phyloP scores from a whole-genome alignment of 805 yeast genomes.

The Brettanomyces sp. region DNA sequence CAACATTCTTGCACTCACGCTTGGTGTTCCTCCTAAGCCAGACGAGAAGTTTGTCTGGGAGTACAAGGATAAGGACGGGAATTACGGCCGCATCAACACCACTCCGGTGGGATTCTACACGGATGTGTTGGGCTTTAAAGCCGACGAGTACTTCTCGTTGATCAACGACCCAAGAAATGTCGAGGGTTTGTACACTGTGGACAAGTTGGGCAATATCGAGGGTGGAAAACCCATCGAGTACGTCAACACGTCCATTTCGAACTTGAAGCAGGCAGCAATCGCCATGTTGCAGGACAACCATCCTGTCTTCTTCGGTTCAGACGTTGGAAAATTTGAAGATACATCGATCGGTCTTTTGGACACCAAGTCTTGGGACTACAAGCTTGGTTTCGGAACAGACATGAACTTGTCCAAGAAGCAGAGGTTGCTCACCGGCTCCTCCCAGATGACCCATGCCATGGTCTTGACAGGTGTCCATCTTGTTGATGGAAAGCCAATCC shows the following conservation, averaged over 20 bases:
- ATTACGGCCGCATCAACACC: constrained; percentile 38
- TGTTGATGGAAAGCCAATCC: constrained; percentile 44
- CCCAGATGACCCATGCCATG: constrained; percentile 90
- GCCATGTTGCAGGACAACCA: constrained; percentile 62
- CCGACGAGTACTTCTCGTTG: constrained; percentile 49
- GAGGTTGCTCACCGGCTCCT: constrained; percentile 28
- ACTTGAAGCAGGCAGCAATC: constrained; percentile 54
- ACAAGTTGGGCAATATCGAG: constrained; percentile 64
- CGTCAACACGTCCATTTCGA: constrained; percentile 56
- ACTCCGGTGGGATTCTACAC: constrained; percentile 63
- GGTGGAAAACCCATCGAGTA: constrained; percentile 69
- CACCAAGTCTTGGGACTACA: constrained; percentile 58
- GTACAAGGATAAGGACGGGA: constrained; percentile 62
- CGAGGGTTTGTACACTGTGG: constrained; percentile 62
- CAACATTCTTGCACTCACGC: constrained; percentile 54
- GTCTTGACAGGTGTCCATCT: constrained; percentile 74
- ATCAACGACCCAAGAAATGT: constrained; percentile 80
- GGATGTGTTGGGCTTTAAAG: constrained; percentile 43
- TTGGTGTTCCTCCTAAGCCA: constrained; percentile 77
- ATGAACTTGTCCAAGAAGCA: constrained; percentile 27
- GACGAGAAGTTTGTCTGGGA: constrained; percentile 64
- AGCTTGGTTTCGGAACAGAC: constrained; percentile 39
- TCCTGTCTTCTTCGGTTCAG: constrained; percentile 84
- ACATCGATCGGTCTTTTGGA: constrained; percentile 62
- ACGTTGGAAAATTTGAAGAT: constrained; percentile 70